Percentiles rank a stretch among this genome's conserved stretches.
Conservation (phyloP, 2,329 filamentous ascomycete genomes). For the Cladosporium sp. region DNA sequence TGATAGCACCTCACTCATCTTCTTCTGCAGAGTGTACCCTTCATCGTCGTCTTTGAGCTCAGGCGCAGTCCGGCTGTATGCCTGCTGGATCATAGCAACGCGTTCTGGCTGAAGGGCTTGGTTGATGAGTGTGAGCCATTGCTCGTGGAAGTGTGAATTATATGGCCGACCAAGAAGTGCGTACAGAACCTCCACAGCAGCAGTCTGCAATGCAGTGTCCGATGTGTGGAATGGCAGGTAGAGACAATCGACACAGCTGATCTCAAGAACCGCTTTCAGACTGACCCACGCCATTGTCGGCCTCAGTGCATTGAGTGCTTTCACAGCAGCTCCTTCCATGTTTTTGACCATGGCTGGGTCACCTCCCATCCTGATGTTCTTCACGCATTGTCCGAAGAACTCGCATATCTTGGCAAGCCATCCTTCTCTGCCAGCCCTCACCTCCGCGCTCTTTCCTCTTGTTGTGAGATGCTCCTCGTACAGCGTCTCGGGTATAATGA, state of each 20-base stretch:
- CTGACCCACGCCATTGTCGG: conserved; percentile 86
- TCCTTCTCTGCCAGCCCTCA: conserved; percentile 78
- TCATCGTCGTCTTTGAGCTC: conserved; percentile 76
- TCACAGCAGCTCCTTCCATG: conserved; percentile 61
- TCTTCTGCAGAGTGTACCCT: conserved; percentile 90
- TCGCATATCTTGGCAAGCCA: conserved; percentile 79
- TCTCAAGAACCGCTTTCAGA: conserved; percentile 73
- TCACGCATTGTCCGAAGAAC: conserved; percentile 72
- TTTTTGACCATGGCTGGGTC: conserved; percentile 64
- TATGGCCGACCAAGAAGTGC: conserved; percentile 42
- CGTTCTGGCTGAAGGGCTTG: conserved; percentile 32
- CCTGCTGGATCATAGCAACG: conserved; percentile 33
- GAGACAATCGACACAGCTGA: conserved; percentile 68
- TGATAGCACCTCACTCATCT: conserved; percentile 89
- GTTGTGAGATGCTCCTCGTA: conserved; percentile 67
- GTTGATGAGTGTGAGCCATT: conserved; percentile 33
- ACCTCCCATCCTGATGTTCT: conserved; percentile 34
- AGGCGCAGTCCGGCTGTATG: conserved; percentile 30
- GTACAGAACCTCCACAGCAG: conserved; percentile 43
- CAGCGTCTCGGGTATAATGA: conserved; percentile 79
- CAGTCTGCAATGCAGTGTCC: conserved; percentile 73
- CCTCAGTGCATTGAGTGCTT: conserved; percentile 73
- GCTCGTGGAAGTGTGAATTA: conserved; percentile 69
- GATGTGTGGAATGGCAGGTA: conserved; percentile 69
- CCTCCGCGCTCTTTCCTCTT: conserved; percentile 65